Conservation (phyloP, 129 eudicot species). For the Mikania micrantha region DNA sequence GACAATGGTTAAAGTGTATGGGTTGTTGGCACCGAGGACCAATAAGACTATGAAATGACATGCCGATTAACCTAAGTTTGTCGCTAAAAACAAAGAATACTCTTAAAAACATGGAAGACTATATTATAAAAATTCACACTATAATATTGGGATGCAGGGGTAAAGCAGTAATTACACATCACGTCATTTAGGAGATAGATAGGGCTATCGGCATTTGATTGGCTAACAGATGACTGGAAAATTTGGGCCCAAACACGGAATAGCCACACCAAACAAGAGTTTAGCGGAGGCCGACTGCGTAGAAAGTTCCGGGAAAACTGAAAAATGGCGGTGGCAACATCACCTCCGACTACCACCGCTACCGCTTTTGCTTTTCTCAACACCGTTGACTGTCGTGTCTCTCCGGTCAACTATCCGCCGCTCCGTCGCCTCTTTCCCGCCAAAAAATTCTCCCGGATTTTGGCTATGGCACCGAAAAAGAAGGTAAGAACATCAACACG, state of each 20-base stretch:
- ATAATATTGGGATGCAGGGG: too few species aligned
- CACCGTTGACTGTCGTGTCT: constrained; percentile 20
- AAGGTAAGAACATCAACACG: constrained; percentile 39
- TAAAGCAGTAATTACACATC: constrained; percentile 7
- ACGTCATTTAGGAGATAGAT: constrained; percentile 15
- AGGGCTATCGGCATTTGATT: constrained; percentile 46
- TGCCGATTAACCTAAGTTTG: too few species aligned
- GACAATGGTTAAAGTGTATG: too few species aligned
- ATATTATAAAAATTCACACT: too few species aligned
- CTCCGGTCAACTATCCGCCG: constrained; percentile 13
- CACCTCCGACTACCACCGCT: constrained; percentile 24
- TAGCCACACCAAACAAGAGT: background rate
- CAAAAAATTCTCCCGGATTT: constrained; percentile 29
- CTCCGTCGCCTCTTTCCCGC: constrained; percentile 29
- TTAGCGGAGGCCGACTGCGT: background rate
- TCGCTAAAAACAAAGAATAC: too few species aligned
- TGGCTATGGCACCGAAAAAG: constrained; percentile 80
- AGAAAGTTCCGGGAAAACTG: background rate
- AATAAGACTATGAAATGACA: too few species aligned
- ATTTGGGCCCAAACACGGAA: constrained; percentile 1
- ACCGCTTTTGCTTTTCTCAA: constrained; percentile 38
- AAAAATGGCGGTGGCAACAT: constrained; percentile 48
- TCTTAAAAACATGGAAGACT: too few species aligned
- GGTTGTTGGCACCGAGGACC: too few species aligned
- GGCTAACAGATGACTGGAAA: constrained; percentile 22